These are phyloP conservation scores for Phlebiopsis gigantea DNA, from an alignment of 768 basidiomycete species.

Conservation along the genomic window DNA sequence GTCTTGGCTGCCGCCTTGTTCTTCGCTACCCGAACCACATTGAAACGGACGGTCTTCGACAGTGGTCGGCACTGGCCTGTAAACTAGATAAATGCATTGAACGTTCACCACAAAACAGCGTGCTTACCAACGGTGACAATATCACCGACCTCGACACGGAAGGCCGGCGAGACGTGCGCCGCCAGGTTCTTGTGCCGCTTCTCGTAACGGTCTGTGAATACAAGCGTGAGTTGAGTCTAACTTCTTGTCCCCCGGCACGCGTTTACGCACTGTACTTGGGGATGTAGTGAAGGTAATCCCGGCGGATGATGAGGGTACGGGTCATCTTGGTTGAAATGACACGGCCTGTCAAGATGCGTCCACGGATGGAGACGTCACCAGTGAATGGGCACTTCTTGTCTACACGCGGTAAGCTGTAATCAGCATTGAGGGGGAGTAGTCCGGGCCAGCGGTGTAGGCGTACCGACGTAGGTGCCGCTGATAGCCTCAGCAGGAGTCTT, in stretches of 20 bases:
- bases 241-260: not conserved
- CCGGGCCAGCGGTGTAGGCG: constrained; percentile 27
- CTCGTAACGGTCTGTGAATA: constrained; percentile 83
- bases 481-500: constrained; percentile 96
- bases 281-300: constrained; percentile 93
- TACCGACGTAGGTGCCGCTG: constrained; percentile 93
- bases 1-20: constrained; percentile 88
- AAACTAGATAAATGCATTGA: not conserved
- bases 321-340: constrained; percentile 99
- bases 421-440: not conserved
- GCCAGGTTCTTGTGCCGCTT: constrained; percentile 99
- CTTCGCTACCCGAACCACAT: constrained; percentile 92
- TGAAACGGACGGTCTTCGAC: constrained; percentile 99
- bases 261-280: constrained; percentile 89
- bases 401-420: constrained; percentile 25
- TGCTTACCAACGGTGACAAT: constrained; percentile 88
- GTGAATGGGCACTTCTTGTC: constrained; percentile 99
- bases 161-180: constrained; percentile 94
- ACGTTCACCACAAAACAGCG: not conserved
- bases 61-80: constrained; percentile 97
- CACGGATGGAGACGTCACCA: constrained; percentile 94
- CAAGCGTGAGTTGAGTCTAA: not conserved
- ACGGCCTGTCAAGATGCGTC: constrained; percentile 96
- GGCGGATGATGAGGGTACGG: constrained; percentile 94
- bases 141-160: constrained; percentile 96